A percentile compares a stretch with the other conserved stretches of the same genome.
These are phyloP conservation scores for Claviceps sp. DNA, from an alignment of 2,329 filamentous ascomycete genomes.

Conservation along the genomic window DNA sequence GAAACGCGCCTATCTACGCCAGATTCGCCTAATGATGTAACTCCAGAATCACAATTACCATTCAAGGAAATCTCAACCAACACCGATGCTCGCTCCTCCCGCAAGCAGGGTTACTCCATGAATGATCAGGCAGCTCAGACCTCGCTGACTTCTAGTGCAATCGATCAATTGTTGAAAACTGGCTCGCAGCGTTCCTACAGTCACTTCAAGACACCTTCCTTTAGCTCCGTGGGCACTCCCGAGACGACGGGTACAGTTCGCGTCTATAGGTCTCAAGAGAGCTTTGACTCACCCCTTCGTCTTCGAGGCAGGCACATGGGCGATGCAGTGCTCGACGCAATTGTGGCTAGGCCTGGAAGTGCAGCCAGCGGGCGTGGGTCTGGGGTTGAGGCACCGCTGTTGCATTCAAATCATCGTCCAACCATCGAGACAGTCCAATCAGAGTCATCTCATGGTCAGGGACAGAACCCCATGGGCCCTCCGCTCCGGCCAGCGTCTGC, in stretches of 20 bases:
- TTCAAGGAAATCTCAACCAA: conserved; percentile 53
- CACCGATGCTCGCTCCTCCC: conserved; percentile 25
- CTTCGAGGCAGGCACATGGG: conserved; percentile 25
- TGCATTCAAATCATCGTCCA: conserved; percentile 72
- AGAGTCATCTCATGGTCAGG: conserved; percentile 33
- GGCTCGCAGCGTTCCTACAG: conserved; percentile 10
- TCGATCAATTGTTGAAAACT: conserved; percentile 59
- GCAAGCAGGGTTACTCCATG: conserved; percentile 30
- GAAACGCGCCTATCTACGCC: conserved; percentile 42
- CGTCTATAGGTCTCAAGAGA: conserved; percentile 36
- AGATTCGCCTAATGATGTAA: conserved; percentile 26
- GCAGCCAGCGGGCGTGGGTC: conserved; percentile 48
- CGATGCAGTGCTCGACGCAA: conserved; percentile 23
- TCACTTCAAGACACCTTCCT: conserved; percentile 24
- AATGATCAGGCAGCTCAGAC: conserved; percentile 71
- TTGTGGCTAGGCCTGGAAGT: conserved; percentile 52
- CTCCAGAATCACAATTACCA: conserved; percentile 41
- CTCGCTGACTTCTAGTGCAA: conserved; percentile 64
- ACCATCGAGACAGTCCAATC: conserved; percentile 68
- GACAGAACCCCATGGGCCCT: conserved; percentile 57
- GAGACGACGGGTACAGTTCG: conserved; percentile 28
- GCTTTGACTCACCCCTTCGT: conserved; percentile 29
- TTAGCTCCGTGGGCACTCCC: conserved; percentile 20
- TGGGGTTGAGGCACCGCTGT: conserved; percentile 44
- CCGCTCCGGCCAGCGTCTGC: conserved; percentile 74